Percentiles rank a stretch among this genome's conserved stretches.
phyloP scores from a whole-genome alignment of 2,329 filamentous ascomycete genomes.

The Arthrobotrys conoides region DNA sequence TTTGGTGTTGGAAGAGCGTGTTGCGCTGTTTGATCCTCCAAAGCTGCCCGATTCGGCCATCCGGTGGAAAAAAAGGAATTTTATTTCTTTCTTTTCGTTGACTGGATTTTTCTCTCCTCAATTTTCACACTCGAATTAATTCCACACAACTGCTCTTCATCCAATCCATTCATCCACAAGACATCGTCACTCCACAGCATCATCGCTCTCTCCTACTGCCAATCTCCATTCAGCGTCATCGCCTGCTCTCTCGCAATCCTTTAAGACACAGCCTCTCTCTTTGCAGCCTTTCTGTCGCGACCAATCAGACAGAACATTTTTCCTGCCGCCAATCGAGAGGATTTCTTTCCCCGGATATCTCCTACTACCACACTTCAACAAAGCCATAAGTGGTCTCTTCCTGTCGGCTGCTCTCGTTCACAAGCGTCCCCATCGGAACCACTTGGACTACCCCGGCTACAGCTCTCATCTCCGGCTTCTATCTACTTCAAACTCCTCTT shows the following conservation, averaged over 20 bases:
- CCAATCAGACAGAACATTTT: constrained; percentile 7
- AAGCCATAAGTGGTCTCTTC: constrained; percentile 22
- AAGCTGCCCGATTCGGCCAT: constrained; percentile 14
- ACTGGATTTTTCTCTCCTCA: constrained; percentile 45
- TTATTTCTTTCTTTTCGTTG: constrained; percentile 23
- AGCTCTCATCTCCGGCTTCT: constrained; percentile 7
- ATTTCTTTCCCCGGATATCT: constrained; percentile 53
- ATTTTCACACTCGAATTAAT: constrained; percentile 35
- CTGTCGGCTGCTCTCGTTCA: constrained; percentile 16
- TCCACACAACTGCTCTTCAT: constrained; percentile 24
- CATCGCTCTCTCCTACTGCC: constrained; percentile 27
- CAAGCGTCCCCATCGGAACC: constrained; percentile 19
- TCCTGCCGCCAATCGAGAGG: constrained; percentile 35
- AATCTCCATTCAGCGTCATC: constrained; percentile 17
- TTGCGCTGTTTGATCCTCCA: constrained; percentile 18
- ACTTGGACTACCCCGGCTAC: constrained; percentile 3
- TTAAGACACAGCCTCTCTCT: constrained; percentile 7
- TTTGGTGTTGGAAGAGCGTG: constrained; percentile 20
- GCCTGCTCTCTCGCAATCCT: constrained; percentile 21
- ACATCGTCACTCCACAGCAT: constrained; percentile 21
- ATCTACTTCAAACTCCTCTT: not conserved
- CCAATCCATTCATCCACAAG: constrained; percentile 29
- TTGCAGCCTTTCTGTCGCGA: constrained; percentile 29
- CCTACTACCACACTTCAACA: constrained; percentile 3
- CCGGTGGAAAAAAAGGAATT: constrained; percentile 36